Percentiles rank a stretch among this genome's conserved stretches.
Evolutionary conservation across 2,329 filamentous ascomycete genomes (phyloP).

Genomic region (Penicillium freii): DNA sequence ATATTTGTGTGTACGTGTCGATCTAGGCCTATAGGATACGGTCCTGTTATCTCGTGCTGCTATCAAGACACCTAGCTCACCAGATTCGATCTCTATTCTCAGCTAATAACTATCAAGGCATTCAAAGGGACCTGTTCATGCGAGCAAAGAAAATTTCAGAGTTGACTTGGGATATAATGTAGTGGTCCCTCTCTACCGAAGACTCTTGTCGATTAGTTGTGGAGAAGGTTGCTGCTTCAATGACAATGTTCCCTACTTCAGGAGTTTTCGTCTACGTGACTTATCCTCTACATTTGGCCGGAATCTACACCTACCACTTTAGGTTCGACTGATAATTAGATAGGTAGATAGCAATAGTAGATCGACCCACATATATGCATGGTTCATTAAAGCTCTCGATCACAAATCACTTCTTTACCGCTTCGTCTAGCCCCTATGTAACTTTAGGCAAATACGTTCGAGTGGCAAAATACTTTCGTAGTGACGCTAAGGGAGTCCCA

Average conservation of each 20-base stretch:
- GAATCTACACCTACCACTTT: neutral
- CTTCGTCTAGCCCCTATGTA: too few relatives aligned
- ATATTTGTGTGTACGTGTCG: conserved; percentile 20
- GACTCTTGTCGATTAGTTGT: neutral
- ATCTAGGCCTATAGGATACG: conserved; percentile 13
- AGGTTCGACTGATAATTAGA: neutral
- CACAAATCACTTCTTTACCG: neutral
- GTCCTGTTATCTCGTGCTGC: conserved; percentile 7
- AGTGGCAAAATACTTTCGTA: neutral
- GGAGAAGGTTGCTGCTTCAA: conserved; percentile 1
- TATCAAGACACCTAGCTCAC: neutral
- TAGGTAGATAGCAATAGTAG: neutral
- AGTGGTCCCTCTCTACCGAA: conserved; percentile 6
- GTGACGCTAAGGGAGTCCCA: neutral
- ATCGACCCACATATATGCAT: neutral
- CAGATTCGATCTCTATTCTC: neutral
- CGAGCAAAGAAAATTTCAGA: neutral
- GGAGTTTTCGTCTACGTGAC: neutral
- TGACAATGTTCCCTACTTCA: conserved; percentile 1
- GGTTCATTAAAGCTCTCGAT: neutral
- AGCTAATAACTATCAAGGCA: neutral
- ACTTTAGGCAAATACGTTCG: neutral
- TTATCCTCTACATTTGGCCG: neutral
- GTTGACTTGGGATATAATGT: conserved; percentile 1
- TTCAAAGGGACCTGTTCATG: conserved; percentile 1